A percentile compares a stretch with the other conserved stretches of the same genome.
Evolutionary conservation across 2,329 filamentous ascomycete genomes (phyloP).

Genomic region (Arthrobotrys entomopaga): DNA sequence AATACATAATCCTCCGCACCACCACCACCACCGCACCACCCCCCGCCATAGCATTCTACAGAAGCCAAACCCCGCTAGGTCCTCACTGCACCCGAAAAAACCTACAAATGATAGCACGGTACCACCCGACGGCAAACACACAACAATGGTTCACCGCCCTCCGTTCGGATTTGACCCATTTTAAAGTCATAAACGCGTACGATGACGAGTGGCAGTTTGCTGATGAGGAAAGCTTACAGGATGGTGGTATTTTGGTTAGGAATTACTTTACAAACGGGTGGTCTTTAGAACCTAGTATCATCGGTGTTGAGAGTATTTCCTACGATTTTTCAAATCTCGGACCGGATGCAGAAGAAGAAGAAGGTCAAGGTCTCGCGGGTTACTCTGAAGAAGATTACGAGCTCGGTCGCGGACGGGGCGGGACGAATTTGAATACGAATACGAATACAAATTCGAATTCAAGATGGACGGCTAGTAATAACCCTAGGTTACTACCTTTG

Average conservation of each 20-base stretch:
- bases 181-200: neutral
- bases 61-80: neutral
- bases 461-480: too few species aligned
- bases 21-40: constrained; percentile 7
- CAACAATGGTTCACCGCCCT: constrained; percentile 13
- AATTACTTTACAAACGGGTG: neutral
- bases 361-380: too few species aligned
- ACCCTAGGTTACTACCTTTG: too few species aligned
- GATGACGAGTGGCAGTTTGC: neutral
- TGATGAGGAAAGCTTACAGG: neutral
- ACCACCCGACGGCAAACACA: neutral
- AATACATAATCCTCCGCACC: neutral
- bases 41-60: constrained; percentile 20
- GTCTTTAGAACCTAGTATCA: neutral
- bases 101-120: neutral
- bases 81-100: neutral
- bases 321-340: neutral
- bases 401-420: neutral
- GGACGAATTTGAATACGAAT: neutral
- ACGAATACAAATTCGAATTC: neutral
- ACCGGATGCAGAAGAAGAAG: too few species aligned
- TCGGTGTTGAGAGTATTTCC: neutral
- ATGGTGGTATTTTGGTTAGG: neutral
- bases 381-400: too few species aligned
- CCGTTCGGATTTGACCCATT: neutral